A percentile compares a stretch with the other conserved stretches of the same genome.
These are phyloP conservation scores for Globisporangium solare DNA, from an alignment of 352 stramenopile genomes.

Conservation along the genomic window DNA sequence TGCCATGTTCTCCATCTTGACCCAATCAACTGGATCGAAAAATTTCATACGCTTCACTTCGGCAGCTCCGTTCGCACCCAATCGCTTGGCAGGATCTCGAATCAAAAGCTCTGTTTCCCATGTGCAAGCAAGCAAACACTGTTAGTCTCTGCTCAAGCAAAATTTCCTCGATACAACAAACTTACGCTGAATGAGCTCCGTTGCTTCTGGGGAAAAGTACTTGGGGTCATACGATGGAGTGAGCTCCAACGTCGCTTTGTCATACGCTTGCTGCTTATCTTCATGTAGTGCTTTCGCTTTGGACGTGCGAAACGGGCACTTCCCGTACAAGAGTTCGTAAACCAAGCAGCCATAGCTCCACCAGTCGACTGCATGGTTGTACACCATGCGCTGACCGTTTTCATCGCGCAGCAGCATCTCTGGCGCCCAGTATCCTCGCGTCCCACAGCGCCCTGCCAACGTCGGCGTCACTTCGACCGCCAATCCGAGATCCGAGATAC, in stretches of 20 bases:
- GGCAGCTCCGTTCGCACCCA: slow-evolving; percentile 63
- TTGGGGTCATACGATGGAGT: slow-evolving; percentile 73
- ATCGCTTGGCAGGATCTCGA: slow-evolving; percentile 63
- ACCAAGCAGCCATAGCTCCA: slow-evolving; percentile 97
- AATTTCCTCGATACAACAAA: slow-evolving; percentile 3
- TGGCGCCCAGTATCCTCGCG: slow-evolving; percentile 92
- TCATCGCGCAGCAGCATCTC: slow-evolving; percentile 94
- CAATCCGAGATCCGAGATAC: slow-evolving; percentile 96
- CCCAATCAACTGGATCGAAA: slow-evolving; percentile 75
- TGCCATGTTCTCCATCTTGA: slow-evolving; percentile 60
- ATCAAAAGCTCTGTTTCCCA: slow-evolving; percentile 50
- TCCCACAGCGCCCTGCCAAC: slow-evolving; percentile 69
- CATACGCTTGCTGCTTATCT: slow-evolving; percentile 85
- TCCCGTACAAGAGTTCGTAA: slow-evolving; percentile 96
- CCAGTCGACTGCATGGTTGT: slow-evolving; percentile 95
- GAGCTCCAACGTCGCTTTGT: slow-evolving; percentile 77
- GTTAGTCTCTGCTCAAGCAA: background rate
- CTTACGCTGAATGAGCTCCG: slow-evolving; percentile 72
- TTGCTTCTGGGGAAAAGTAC: slow-evolving; percentile 75
- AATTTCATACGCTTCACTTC: slow-evolving; percentile 81
- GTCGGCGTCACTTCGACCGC: slow-evolving; percentile 91
- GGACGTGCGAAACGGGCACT: slow-evolving; percentile 96
- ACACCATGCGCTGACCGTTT: slow-evolving; percentile 90
- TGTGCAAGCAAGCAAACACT: background rate
- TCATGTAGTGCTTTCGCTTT: slow-evolving; percentile 91